Percentiles rank a stretch among this genome's conserved stretches.
Evolutionary conservation across 768 basidiomycete genomes (phyloP).

Genomic region (Rhizopogon sp.): DNA sequence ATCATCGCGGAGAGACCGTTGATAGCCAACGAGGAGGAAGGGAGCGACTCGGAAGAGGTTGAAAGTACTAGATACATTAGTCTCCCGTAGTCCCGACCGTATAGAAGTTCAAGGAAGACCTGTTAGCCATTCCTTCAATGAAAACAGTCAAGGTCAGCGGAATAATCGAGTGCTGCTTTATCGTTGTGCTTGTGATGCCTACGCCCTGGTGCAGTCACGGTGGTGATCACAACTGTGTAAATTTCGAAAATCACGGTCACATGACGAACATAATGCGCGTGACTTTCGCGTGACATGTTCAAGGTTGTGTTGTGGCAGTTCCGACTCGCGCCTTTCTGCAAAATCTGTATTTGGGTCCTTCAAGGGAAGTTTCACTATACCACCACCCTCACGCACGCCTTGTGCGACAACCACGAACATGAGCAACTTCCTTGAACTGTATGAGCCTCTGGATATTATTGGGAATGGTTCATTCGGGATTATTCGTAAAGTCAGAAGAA

Average conservation of each 20-base stretch:
- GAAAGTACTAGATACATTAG: neutral
- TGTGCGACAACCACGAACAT: constrained; percentile 13
- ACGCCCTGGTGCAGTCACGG: too few relatives aligned
- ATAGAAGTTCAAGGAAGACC: too few relatives aligned
- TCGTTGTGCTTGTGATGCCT: too few relatives aligned
- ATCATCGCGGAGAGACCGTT: neutral
- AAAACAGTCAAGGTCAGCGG: too few relatives aligned
- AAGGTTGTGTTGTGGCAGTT: constrained; percentile 3
- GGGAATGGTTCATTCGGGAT: constrained; percentile 98
- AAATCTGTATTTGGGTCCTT: constrained; percentile 14
- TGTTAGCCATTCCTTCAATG: too few relatives aligned
- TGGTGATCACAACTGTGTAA: too few relatives aligned
- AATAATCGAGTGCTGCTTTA: too few relatives aligned
- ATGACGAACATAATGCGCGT: constrained; percentile 10
- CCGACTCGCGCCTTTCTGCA: constrained; percentile 6
- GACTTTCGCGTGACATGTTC: constrained; percentile 24
- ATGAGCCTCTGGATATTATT: constrained; percentile 86
- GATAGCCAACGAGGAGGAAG: neutral
- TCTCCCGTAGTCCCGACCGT: neutral
- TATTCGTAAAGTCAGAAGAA: constrained; percentile 89
- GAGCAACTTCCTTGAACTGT: constrained; percentile 59
- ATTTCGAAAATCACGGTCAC: constrained; percentile 19
- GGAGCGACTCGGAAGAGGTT: neutral
- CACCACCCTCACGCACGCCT: neutral
- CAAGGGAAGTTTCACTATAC: neutral